These are phyloP conservation scores for Pichia terricola DNA, from an alignment of 1,139 yeast species.

Conservation along the genomic window DNA sequence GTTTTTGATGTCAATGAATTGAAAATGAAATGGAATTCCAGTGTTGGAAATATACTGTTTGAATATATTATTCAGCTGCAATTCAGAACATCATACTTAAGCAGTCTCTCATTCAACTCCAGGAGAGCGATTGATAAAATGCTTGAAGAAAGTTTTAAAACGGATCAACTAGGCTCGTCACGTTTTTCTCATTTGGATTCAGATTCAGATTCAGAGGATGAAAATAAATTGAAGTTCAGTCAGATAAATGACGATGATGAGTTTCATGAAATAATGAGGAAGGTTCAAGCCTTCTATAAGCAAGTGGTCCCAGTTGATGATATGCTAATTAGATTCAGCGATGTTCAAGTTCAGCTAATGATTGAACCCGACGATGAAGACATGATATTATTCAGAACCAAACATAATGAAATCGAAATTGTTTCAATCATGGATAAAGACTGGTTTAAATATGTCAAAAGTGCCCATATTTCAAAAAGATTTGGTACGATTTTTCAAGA, in stretches of 20 bases:
- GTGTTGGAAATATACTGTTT: slow-evolving; percentile 52
- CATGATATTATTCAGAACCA: slow-evolving; percentile 58
- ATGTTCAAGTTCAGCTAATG: slow-evolving; percentile 82
- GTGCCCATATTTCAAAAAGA: slow-evolving; percentile 44
- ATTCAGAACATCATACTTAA: slow-evolving; percentile 51
- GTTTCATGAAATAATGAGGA: slow-evolving; percentile 45
- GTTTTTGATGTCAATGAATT: slow-evolving; percentile 68
- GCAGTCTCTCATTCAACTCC: slow-evolving; percentile 18
- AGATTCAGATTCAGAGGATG: neutral
- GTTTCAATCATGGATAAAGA: slow-evolving; percentile 40
- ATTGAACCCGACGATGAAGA: slow-evolving; percentile 56
- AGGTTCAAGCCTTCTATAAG: slow-evolving; percentile 31
- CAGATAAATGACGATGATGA: slow-evolving; percentile 18
- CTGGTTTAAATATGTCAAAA: slow-evolving; percentile 10
- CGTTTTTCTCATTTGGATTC: neutral
- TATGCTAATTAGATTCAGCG: slow-evolving; percentile 55
- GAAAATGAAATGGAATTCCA: slow-evolving; percentile 72
- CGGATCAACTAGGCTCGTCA: neutral
- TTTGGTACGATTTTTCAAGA: slow-evolving; percentile 63
- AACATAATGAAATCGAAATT: slow-evolving; percentile 60
- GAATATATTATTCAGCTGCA: slow-evolving; percentile 57
- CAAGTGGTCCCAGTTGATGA: slow-evolving; percentile 33
- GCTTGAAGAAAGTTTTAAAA: neutral
- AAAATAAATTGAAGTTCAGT: too few species aligned
- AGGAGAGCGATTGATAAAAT: slow-evolving; percentile 4